Percentiles rank a stretch among this genome's conserved stretches.
phyloP scores from a whole-genome alignment of 805 yeast genomes.

The Candida insectalens region DNA sequence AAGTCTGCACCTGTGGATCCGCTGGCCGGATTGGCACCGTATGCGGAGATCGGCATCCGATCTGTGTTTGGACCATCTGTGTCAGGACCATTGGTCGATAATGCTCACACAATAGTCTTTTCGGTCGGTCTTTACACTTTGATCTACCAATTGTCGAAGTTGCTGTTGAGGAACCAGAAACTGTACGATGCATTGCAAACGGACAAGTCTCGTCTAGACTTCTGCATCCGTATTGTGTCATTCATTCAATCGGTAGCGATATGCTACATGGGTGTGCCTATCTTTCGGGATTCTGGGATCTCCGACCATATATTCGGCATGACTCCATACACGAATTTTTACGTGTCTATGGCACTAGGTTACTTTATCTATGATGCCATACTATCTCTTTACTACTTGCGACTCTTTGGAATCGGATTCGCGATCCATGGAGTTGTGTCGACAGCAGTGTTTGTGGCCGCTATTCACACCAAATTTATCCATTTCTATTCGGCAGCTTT shows the following conservation, averaged over 20 bases:
- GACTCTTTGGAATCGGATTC: conserved; percentile 25
- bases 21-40: too few species aligned
- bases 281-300: conserved; percentile 19
- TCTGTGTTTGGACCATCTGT: too few species aligned
- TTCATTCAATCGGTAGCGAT: conserved; percentile 24
- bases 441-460: conserved; percentile 21
- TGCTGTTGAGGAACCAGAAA: conserved; percentile 8
- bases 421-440: conserved; percentile 27
- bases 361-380: conserved; percentile 29
- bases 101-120: conserved; percentile 12
- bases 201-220: conserved; percentile 16
- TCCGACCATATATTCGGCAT: conserved; percentile 23
- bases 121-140: conserved; percentile 12
- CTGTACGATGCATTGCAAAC: conserved; percentile 9
- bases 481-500: conserved; percentile 26
- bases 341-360: conserved; percentile 21
- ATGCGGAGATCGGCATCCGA: too few species aligned
- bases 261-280: conserved; percentile 20
- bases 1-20: too few species aligned
- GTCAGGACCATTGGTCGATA: too few species aligned
- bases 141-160: conserved; percentile 8
- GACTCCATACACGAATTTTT: conserved; percentile 24
- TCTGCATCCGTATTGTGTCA: conserved; percentile 25
- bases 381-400: conserved; percentile 18
- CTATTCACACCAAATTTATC: conserved; percentile 18